Evolutionary conservation across 768 basidiomycete species (phyloP).

Genomic region (Panellus pusillus): DNA sequence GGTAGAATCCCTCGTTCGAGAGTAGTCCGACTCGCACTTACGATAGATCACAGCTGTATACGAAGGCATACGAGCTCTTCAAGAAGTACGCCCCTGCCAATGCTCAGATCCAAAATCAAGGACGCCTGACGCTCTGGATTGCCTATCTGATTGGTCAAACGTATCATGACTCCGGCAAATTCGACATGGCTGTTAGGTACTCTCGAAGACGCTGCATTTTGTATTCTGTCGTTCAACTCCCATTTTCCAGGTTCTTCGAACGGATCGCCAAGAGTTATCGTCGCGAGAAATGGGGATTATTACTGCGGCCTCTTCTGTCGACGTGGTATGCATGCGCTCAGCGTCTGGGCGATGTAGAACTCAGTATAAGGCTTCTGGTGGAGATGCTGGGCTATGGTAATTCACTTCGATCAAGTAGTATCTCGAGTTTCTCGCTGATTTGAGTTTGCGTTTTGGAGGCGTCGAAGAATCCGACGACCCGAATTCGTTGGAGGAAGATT

Average conservation of each 20-base stretch:
- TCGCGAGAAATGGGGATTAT: conserved; percentile 75
- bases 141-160: conserved; percentile 89
- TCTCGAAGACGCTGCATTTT: conserved; percentile 19
- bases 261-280: conserved; percentile 88
- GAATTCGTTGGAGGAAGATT: conserved; percentile 60
- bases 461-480: conserved; percentile 45
- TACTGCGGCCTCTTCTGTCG: conserved; percentile 72
- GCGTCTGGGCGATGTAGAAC: conserved; percentile 72
- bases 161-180: conserved; percentile 77
- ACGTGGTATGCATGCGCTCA: conserved; percentile 86
- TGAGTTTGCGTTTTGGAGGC: conserved; percentile 27
- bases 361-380: conserved; percentile 71
- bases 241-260: conserved; percentile 77
- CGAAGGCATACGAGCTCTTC: conserved; percentile 91
- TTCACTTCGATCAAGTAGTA: conserved; percentile 18
- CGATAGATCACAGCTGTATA: conserved; percentile 65
- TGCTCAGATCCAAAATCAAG: conserved; percentile 52
- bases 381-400: conserved; percentile 83
- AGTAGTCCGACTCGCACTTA: neutral
- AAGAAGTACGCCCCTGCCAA: conserved; percentile 64
- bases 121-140: conserved; percentile 84
- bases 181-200: conserved; percentile 85
- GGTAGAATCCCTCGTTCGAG: conserved; percentile 38
- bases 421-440: neutral
- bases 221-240: neutral